phyloP scores from a whole-genome alignment of 768 basidiomycete genomes.

The Kwoniella dejecticola region DNA sequence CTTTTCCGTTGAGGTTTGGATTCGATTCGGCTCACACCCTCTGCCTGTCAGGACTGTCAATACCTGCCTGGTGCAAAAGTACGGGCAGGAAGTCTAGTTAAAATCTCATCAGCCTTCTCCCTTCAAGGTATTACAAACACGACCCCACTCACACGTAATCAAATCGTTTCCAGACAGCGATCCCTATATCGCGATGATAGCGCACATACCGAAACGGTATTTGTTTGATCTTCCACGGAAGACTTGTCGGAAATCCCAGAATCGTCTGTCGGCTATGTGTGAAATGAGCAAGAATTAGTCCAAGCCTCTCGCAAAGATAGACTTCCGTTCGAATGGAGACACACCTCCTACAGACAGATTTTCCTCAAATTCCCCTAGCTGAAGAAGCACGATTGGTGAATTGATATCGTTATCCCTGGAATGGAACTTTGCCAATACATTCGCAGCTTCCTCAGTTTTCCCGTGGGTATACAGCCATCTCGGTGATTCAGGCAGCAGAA shows the following conservation, averaged over 20 bases:
- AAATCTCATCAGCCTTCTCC: conserved; percentile 11
- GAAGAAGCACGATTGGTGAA: conserved; percentile 62
- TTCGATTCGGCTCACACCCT: conserved; percentile 47
- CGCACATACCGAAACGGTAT: conserved; percentile 62
- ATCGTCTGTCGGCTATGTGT: conserved; percentile 54
- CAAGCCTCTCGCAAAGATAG: no score
- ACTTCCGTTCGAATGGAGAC: no score
- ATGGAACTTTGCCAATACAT: conserved; percentile 61
- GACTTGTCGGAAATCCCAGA: conserved; percentile 64
- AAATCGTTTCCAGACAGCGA: conserved; percentile 60
- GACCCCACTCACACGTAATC: conserved; percentile 57
- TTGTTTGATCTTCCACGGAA: conserved; percentile 60
- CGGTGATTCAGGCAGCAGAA: conserved; percentile 63
- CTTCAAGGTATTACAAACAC: conserved; percentile 21
- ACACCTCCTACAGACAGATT: conserved; percentile 41
- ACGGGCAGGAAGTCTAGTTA: conserved; percentile 50
- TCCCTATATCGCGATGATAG: conserved; percentile 61
- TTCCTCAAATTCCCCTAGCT: conserved; percentile 63
- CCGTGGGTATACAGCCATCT: conserved; percentile 60
- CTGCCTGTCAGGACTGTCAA: conserved; percentile 49
- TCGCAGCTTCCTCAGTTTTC: conserved; percentile 58
- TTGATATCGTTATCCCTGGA: conserved; percentile 60
- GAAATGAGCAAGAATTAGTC: no score
- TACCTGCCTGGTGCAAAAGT: conserved; percentile 51
- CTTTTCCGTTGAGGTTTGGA: background rate